phyloP scores from a whole-genome alignment of 2,329 filamentous ascomycete species.

The Alternaria arborescens region DNA sequence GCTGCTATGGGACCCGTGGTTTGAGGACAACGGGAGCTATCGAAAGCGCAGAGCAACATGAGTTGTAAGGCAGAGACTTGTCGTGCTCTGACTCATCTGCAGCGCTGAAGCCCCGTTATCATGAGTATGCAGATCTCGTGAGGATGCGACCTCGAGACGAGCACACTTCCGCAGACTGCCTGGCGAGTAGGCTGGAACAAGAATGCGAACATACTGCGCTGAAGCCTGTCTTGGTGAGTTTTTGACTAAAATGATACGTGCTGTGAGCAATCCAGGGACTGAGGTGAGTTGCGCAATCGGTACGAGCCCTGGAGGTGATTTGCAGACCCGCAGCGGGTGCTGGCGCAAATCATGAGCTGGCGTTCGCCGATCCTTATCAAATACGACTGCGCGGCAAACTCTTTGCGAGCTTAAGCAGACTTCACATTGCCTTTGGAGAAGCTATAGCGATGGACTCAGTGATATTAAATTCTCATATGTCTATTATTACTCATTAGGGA shows the following conservation, averaged over 20 bases:
- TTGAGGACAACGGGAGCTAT: background rate
- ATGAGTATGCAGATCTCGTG: background rate
- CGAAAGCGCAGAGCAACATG: background rate
- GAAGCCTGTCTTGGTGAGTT: background rate
- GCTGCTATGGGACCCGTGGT: background rate
- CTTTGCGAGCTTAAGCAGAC: conserved; percentile 9
- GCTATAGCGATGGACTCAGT: background rate
- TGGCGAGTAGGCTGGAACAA: background rate
- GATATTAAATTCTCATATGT: background rate
- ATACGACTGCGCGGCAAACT: conserved; percentile 5
- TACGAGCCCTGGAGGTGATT: background rate
- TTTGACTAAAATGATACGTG: background rate
- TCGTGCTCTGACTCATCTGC: conserved; percentile 3
- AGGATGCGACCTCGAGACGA: background rate
- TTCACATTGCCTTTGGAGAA: background rate
- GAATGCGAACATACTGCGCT: background rate
- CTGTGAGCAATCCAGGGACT: background rate
- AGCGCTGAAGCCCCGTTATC: background rate
- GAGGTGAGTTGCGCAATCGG: conserved; percentile 1
- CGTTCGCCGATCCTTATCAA: conserved; percentile 17
- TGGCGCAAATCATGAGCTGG: conserved; percentile 12
- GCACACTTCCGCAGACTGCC: background rate
- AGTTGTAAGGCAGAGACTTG: background rate
- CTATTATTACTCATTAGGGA: background rate
- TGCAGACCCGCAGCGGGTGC: conserved; percentile 6